Percentiles rank a stretch among this genome's conserved stretches.
Evolutionary conservation across 2,329 filamentous ascomycete genomes (phyloP).

Genomic region (Aspergillus transmontanensis): DNA sequence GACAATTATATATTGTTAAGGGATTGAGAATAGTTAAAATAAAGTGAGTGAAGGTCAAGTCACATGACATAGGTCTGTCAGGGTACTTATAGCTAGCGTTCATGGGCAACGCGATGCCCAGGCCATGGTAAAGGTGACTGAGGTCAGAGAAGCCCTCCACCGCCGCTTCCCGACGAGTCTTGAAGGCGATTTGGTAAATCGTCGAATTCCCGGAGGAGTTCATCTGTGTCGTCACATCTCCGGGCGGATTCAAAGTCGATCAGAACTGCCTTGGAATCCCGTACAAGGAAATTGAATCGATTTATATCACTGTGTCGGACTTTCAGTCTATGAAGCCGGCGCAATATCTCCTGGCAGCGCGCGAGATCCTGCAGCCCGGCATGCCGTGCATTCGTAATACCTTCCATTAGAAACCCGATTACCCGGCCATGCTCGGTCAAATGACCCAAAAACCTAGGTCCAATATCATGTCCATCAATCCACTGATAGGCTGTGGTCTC

Average conservation of each 20-base stretch:
- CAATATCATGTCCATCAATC: conserved; percentile 38
- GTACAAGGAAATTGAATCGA: conserved; percentile 32
- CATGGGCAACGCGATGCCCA: no score
- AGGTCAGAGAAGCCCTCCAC: background rate
- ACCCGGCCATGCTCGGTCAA: conserved; percentile 41
- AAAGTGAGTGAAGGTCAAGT: no score
- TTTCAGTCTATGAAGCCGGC: conserved; percentile 28
- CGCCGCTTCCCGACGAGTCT: background rate
- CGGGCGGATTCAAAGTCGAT: conserved; percentile 33
- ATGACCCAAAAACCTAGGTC: conserved; percentile 43
- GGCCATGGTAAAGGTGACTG: no score
- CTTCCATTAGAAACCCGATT: conserved; percentile 45
- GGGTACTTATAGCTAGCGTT: no score
- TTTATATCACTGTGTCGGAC: conserved; percentile 32
- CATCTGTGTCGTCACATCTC: conserved; percentile 24
- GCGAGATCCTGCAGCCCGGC: conserved; percentile 25
- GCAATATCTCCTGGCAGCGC: conserved; percentile 22
- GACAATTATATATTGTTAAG: no score
- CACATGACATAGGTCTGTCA: no score
- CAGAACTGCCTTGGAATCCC: conserved; percentile 21
- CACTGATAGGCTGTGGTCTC: conserved; percentile 43
- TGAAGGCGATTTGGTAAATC: conserved; percentile 1
- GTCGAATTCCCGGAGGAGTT: conserved; percentile 22
- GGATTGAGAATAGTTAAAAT: no score
- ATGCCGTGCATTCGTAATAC: conserved; percentile 26